These are phyloP conservation scores for Coniochaeta sp. DNA, from an alignment of 2,329 filamentous ascomycete genomes.

Conservation along the genomic window DNA sequence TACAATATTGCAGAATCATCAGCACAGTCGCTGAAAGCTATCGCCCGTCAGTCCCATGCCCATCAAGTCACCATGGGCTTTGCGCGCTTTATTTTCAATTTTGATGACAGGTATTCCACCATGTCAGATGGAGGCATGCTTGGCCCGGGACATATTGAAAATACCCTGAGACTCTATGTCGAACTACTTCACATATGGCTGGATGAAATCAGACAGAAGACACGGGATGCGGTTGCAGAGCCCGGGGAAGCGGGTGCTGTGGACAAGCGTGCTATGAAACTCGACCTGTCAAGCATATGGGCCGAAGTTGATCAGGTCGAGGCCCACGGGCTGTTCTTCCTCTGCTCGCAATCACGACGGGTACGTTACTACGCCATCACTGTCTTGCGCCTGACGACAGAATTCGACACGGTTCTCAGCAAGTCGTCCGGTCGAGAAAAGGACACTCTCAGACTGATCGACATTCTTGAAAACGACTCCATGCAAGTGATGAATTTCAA, in stretches of 20 bases:
- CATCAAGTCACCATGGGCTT: conserved; percentile 97
- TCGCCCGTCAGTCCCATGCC: conserved; percentile 85
- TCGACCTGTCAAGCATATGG: conserved; percentile 82
- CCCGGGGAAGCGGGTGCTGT: conserved; percentile 51
- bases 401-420: conserved; percentile 84
- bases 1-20: conserved; percentile 88
- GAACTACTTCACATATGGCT: conserved; percentile 96
- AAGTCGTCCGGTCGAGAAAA: conserved; percentile 53
- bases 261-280: conserved; percentile 67
- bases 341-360: conserved; percentile 88
- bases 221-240: conserved; percentile 62
- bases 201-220: conserved; percentile 86
- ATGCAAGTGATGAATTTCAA: conserved; percentile 86
- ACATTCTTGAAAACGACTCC: conserved; percentile 85
- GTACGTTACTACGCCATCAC: conserved; percentile 89
- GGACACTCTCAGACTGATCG: conserved; percentile 65
- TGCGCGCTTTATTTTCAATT: conserved; percentile 95
- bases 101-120: conserved; percentile 93
- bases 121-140: conserved; percentile 98
- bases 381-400: conserved; percentile 82
- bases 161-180: conserved; percentile 83
- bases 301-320: conserved; percentile 95
- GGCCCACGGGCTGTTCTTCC: conserved; percentile 91
- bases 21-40: conserved; percentile 87
- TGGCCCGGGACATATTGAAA: conserved; percentile 89